These are phyloP conservation scores for Pseudotsuga menziesii DNA, from an alignment of 75 land plant species.

Conservation along the genomic window DNA sequence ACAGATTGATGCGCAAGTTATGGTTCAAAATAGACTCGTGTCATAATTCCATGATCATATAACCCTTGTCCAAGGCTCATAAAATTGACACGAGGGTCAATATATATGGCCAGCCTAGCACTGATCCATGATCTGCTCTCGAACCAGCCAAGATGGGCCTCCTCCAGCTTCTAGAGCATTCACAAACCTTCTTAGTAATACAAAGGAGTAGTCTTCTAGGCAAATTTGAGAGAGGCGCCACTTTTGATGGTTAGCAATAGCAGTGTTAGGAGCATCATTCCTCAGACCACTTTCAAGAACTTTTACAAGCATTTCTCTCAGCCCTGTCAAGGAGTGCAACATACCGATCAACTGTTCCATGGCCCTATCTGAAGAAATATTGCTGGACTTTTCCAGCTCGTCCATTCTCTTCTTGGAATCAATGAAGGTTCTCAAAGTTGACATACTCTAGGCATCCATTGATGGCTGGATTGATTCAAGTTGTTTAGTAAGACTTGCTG, in stretches of 20 bases:
- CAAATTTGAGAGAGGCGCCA: conserved; percentile 99
- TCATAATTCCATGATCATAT: too few relatives aligned
- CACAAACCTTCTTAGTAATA: conserved; percentile 96
- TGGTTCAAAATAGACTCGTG: too few relatives aligned
- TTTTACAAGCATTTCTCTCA: conserved; percentile 61
- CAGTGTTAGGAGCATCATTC: conserved; percentile 96
- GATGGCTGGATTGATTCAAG: too few relatives aligned
- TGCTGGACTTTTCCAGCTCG: conserved; percentile 19
- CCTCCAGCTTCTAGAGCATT: too few relatives aligned
- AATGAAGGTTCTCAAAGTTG: too few relatives aligned
- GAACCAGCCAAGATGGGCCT: too few relatives aligned
- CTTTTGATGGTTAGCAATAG: conserved; percentile 98
- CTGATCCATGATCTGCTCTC: too few relatives aligned
- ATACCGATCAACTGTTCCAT: conserved; percentile 40
- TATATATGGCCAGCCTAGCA: too few relatives aligned
- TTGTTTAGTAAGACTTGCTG: conserved; percentile 72
- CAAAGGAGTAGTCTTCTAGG: conserved; percentile 91
- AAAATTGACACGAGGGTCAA: too few relatives aligned
- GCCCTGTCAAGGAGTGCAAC: conserved; percentile 53
- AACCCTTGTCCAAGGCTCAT: too few relatives aligned
- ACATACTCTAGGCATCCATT: too few relatives aligned
- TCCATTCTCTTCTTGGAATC: conserved; percentile 79
- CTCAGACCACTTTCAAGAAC: conserved; percentile 95
- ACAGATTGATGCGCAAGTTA: too few relatives aligned
- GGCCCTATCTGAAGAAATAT: conserved; percentile 11